phyloP scores from a whole-genome alignment of 768 basidiomycete genomes.

The Hemileccinum rubropunctum region DNA sequence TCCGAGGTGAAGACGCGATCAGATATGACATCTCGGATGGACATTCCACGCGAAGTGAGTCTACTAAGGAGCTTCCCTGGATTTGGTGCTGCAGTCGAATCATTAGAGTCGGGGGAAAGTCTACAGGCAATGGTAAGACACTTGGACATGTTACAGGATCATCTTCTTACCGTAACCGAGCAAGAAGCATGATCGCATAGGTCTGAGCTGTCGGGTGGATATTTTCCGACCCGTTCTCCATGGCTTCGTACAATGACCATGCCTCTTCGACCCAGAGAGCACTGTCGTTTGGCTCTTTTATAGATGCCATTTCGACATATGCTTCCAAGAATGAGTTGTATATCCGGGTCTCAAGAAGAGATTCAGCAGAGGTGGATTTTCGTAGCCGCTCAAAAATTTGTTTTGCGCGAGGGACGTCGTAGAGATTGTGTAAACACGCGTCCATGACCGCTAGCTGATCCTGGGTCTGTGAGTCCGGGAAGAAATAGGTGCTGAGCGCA shows the following conservation, averaged over 20 bases:
- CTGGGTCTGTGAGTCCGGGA: constrained; percentile 60
- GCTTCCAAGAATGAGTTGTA: constrained; percentile 70
- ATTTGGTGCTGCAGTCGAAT: constrained; percentile 12
- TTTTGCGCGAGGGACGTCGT: constrained; percentile 76
- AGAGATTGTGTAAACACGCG: constrained; percentile 73
- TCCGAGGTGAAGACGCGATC: constrained; percentile 55
- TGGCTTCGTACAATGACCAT: constrained; percentile 55
- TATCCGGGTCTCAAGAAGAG: constrained; percentile 44
- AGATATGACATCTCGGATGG: constrained; percentile 50
- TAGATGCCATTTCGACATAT: constrained; percentile 56
- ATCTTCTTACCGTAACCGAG: constrained; percentile 48
- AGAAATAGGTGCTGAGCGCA: constrained; percentile 48
- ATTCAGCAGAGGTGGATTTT: constrained; percentile 37
- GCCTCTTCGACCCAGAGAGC: constrained; percentile 61
- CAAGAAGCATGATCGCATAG: constrained; percentile 67
- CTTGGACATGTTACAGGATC: neutral
- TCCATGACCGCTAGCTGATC: constrained; percentile 78
- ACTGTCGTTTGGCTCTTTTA: constrained; percentile 42
- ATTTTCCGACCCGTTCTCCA: constrained; percentile 50
- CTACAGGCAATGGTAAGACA: constrained; percentile 28
- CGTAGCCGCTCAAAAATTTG: constrained; percentile 68
- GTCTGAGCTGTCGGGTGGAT: constrained; percentile 53
- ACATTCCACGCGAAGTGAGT: constrained; percentile 48
- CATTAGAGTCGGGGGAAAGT: constrained; percentile 35
- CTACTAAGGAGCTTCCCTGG: constrained; percentile 39